Evolutionary conservation across 208 protist genomes (phyloP).

Genomic region (Angomonas ambiguus): DNA sequence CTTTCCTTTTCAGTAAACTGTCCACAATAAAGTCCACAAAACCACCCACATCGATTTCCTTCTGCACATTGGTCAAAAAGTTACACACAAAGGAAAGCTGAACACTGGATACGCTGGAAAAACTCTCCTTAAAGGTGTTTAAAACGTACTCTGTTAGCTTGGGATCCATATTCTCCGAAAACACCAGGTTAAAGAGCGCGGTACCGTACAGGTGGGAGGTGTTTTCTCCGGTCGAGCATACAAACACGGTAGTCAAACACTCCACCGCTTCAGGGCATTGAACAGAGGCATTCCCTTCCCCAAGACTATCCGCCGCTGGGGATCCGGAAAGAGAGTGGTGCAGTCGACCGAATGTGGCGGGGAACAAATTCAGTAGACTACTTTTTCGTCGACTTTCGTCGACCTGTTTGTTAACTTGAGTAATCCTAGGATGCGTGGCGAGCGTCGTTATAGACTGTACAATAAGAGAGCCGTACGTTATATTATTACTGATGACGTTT

Average conservation of each 20-base stretch:
- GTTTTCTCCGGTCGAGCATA: constrained; percentile 25
- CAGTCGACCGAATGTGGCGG: constrained; percentile 9
- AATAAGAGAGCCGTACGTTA: constrained; percentile 9
- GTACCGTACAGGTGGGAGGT: constrained; percentile 30
- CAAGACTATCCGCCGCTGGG: background rate
- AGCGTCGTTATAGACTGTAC: background rate
- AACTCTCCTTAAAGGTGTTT: constrained; percentile 33
- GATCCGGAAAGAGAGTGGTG: constrained; percentile 4
- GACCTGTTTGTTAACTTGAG: background rate
- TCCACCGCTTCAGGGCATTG: constrained; percentile 33
- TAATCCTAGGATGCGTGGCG: background rate
- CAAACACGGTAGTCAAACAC: constrained; percentile 39
- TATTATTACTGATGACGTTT: constrained; percentile 18
- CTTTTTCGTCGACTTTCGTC: background rate
- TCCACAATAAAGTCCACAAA: constrained; percentile 21
- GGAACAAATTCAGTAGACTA: constrained; percentile 7
- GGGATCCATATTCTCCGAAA: constrained; percentile 8
- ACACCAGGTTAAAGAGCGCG: constrained; percentile 39
- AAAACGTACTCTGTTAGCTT: constrained; percentile 35
- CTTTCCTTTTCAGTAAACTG: constrained; percentile 12
- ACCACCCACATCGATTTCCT: constrained; percentile 17
- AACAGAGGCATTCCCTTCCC: background rate
- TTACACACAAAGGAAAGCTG: constrained; percentile 5
- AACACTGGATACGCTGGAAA: background rate
- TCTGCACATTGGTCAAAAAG: background rate